Evolutionary conservation across 2,329 filamentous ascomycete genomes (phyloP), one percentile per base, ranked within the genome.

Genomic region (Calonectria multiphialidica): DNA sequence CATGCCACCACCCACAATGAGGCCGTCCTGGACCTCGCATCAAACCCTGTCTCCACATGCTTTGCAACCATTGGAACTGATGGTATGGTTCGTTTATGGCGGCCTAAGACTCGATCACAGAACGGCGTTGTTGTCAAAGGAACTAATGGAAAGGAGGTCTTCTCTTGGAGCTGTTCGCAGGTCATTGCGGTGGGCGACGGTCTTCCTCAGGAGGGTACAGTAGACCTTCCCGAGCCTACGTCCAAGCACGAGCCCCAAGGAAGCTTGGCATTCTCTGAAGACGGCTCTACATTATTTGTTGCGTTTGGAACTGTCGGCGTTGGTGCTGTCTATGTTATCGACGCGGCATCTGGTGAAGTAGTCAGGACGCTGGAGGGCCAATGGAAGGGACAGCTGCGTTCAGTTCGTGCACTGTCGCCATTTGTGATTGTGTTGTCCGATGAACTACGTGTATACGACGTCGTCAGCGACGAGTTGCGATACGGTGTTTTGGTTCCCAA

Each of bases 51-150:
- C 4, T 88, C 89, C 9, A 86, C 90, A 61, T 91, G 93, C 57
- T 98, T 98, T 81, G 94, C 94, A 10, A 98, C 96, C 1, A 88
- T 98, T 45, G 97, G 96, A 42, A 91, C 93, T 68, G 96, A 99
- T 81, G 92, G 92, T 13, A 85, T 90, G 25, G 90, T 98, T 44
- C 92, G 94, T 45, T 87, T 97, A 59, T 99, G 97, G 97, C 90
- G 90, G n/a, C 91, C 94, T 13, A 93, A 91, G 82, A 88, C 90
- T 7, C 90, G 93, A 55, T 89, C 91, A 74, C 90, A 92, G 59
- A 91, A 94, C 77, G 94, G 94, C 5, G 85, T 94, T 45, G 87
- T 90, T 10, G 87, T 92, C 25, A 92, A 90, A 74, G 91, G 89
- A 66, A 87, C 86, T 18, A 86, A 87, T 30, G 89, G 89, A 13